Evolutionary conservation across 768 basidiomycete species (phyloP).

Genomic region (Dioszegia hungarica): DNA sequence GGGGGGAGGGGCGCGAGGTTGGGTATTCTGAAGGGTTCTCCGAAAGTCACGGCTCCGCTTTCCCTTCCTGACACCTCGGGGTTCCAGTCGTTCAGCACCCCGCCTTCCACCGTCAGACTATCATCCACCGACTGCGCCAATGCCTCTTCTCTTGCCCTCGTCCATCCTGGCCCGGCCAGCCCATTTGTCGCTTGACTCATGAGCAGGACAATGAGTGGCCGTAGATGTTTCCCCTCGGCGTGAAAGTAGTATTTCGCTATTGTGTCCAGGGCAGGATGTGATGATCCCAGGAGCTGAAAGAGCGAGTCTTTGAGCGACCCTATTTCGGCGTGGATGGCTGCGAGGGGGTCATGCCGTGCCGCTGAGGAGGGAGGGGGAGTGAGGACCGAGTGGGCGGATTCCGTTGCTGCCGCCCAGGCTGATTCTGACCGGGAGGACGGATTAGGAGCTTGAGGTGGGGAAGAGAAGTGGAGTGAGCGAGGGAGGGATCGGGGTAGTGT

Average conservation of each 20-base stretch:
- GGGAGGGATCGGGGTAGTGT: neutral
- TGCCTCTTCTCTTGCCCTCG: conserved; percentile 16
- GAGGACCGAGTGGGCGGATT: conserved; percentile 41
- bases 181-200: conserved; percentile 92
- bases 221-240: conserved; percentile 72
- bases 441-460: conserved; percentile 1
- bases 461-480: neutral
- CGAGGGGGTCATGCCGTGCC: conserved; percentile 24
- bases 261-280: conserved; percentile 78
- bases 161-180: conserved; percentile 58
- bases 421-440: conserved; percentile 10
- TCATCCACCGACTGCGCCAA: conserved; percentile 61
- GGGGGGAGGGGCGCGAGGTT: conserved; percentile 12
- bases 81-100: conserved; percentile 84
- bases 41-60: conserved; percentile 1
- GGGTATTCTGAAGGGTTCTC: conserved; percentile 32
- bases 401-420: conserved; percentile 42
- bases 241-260: conserved; percentile 90
- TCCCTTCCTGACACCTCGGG: conserved; percentile 52
- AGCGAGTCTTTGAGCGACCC: conserved; percentile 65
- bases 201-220: conserved; percentile 82
- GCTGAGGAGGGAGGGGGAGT: conserved; percentile 22
- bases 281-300: conserved; percentile 73
- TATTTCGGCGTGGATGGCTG: conserved; percentile 64
- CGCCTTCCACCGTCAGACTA: conserved; percentile 68